Conservation (phyloP, 208 protist species). For the Endotrypanum monterogeii region DNA sequence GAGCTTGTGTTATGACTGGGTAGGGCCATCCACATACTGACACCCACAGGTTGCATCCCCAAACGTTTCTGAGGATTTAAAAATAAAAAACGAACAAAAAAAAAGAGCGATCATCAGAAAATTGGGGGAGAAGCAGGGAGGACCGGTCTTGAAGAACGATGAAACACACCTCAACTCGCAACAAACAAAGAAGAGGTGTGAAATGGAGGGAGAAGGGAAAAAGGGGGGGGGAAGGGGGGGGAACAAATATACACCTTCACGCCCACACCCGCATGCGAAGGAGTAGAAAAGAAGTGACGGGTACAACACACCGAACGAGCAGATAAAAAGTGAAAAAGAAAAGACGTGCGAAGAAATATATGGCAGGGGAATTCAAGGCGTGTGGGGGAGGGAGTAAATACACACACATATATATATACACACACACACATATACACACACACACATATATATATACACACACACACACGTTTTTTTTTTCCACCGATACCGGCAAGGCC, state of each 20-base stretch:
- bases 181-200: background rate
- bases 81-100: background rate
- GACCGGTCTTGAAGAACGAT: background rate
- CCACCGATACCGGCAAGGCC: too few relatives aligned
- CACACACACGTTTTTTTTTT: too few relatives aligned
- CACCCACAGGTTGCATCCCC: background rate
- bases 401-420: background rate
- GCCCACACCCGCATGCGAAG: too few relatives aligned
- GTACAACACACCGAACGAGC: too few relatives aligned
- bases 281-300: background rate
- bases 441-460: too few relatives aligned
- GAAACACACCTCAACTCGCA: background rate
- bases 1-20: background rate
- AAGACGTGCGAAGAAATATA: too few relatives aligned
- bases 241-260: too few relatives aligned
- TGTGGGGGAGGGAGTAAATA: too few relatives aligned
- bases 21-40: background rate
- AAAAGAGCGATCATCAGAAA: background rate
- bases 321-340: too few relatives aligned
- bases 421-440: background rate
- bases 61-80: background rate
- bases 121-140: background rate
- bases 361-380: too few relatives aligned
- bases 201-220: background rate
- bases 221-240: background rate